Conservation (phyloP, 129 eudicot genomes). For the Flaveria bidentis region DNA sequence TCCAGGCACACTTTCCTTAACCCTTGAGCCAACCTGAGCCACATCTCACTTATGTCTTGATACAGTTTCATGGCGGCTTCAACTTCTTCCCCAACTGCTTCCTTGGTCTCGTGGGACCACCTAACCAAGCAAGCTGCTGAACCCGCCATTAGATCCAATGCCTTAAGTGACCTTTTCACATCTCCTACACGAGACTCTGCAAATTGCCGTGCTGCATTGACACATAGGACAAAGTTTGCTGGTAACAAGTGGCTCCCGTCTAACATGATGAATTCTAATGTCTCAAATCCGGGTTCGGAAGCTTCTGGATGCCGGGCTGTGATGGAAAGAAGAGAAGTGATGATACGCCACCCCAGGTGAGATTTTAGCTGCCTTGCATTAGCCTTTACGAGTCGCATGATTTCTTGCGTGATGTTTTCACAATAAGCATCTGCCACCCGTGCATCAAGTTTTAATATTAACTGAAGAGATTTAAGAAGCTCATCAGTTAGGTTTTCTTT, state of each 20-base stretch:
- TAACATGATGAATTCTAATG: conserved; percentile 62
- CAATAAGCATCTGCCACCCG: conserved; percentile 82
- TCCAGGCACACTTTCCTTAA: conserved; percentile 61
- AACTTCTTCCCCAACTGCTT: conserved; percentile 48
- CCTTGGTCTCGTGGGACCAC: conserved; percentile 56
- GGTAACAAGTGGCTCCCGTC: conserved; percentile 69
- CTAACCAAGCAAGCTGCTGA: conserved; percentile 50
- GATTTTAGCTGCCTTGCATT: conserved; percentile 71
- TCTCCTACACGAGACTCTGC: conserved; percentile 76
- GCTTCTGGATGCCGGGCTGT: conserved; percentile 83
- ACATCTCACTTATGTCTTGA: conserved; percentile 70
- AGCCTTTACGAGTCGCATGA: conserved; percentile 69
- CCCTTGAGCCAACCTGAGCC: conserved; percentile 67
- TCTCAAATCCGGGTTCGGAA: conserved; percentile 71
- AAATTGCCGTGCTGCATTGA: conserved; percentile 66
- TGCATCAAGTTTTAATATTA: conserved; percentile 70
- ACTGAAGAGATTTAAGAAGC: conserved; percentile 68
- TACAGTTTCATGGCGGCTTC: conserved; percentile 49
- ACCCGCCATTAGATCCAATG: conserved; percentile 71
- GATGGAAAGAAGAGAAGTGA: conserved; percentile 62
- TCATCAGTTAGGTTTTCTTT: conserved; percentile 74
- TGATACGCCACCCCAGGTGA: conserved; percentile 71
- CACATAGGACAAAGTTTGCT: conserved; percentile 57
- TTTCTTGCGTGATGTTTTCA: conserved; percentile 72
- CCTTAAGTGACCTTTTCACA: conserved; percentile 44